Percentiles rank a stretch among this genome's conserved stretches.
Evolutionary conservation across 1,284 basidiomycete genomes (phyloP).

Genomic region (Cryptococcus sp.): DNA sequence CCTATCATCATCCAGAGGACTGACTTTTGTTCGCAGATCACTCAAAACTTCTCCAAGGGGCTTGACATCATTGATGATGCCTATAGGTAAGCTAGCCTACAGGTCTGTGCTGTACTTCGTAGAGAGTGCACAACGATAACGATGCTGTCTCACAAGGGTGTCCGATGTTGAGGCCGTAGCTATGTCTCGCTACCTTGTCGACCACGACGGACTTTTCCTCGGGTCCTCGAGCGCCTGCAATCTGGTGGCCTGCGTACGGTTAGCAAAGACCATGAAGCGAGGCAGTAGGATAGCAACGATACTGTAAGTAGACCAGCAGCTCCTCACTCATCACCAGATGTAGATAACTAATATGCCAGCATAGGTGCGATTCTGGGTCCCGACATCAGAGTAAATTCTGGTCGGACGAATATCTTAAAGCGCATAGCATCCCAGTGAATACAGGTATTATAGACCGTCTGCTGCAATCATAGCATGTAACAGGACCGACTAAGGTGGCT

Average conservation of each 20-base stretch:
- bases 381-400: slow-evolving; percentile 81
- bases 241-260: slow-evolving; percentile 78
- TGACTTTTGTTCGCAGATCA: slow-evolving; percentile 48
- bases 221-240: slow-evolving; percentile 97
- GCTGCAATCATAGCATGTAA: slow-evolving; percentile 11
- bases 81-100: slow-evolving; percentile 65
- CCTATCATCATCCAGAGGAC: slow-evolving; percentile 1
- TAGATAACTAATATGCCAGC: not conserved
- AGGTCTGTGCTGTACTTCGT: not conserved
- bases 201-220: slow-evolving; percentile 87
- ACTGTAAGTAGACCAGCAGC: slow-evolving; percentile 57
- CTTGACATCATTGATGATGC: slow-evolving; percentile 80
- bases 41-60: slow-evolving; percentile 79
- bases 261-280: slow-evolving; percentile 62
- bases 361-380: slow-evolving; percentile 75
- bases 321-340: not conserved
- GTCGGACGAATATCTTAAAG: slow-evolving; percentile 72
- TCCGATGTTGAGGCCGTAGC: slow-evolving; percentile 85
- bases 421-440: slow-evolving; percentile 59
- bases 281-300: slow-evolving; percentile 77
- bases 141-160: slow-evolving; percentile 56
- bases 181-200: slow-evolving; percentile 85
- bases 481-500: too few species aligned
- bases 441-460: slow-evolving; percentile 31
- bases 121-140: not conserved